A percentile compares a stretch with the other conserved stretches of the same genome.
phyloP scores from a whole-genome alignment of 2,329 filamentous ascomycete species.

The Penicillium rolfsii region DNA sequence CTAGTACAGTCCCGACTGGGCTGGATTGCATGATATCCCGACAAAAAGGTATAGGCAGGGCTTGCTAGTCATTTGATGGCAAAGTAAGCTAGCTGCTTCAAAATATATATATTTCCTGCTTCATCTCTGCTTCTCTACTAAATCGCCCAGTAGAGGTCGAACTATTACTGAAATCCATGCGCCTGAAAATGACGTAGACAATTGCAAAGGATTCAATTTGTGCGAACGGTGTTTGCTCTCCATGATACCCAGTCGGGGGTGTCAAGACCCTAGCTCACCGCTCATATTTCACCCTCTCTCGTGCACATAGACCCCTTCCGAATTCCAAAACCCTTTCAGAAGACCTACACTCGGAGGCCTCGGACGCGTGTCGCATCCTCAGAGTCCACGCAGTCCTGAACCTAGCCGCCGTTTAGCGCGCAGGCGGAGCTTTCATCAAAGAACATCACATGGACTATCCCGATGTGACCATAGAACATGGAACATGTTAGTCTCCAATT shows the following conservation, averaged over 20 bases:
- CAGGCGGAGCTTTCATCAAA: conserved; percentile 20
- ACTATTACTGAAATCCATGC: no score
- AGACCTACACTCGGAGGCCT: not conserved
- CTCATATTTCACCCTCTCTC: conserved; percentile 12
- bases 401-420: conserved; percentile 16
- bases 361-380: not conserved
- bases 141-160: not conserved
- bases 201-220: not conserved
- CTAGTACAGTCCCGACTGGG: not conserved
- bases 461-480: conserved; percentile 18
- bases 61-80: not conserved
- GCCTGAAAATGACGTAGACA: no score
- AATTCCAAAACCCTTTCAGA: conserved; percentile 12
- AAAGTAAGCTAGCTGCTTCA: conserved; percentile 4
- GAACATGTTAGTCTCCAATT: conserved; percentile 17
- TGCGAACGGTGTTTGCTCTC: no score
- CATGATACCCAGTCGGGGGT: no score
- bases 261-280: no score
- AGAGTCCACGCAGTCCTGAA: conserved; percentile 16
- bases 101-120: not conserved
- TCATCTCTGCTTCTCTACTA: not conserved
- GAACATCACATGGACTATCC: conserved; percentile 19
- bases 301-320: conserved; percentile 11
- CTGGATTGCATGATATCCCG: not conserved
- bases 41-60: not conserved